Evolutionary conservation across 495 filamentous ascomycete species (phyloP).

Genomic region (Amphirosellinia nigrospora): DNA sequence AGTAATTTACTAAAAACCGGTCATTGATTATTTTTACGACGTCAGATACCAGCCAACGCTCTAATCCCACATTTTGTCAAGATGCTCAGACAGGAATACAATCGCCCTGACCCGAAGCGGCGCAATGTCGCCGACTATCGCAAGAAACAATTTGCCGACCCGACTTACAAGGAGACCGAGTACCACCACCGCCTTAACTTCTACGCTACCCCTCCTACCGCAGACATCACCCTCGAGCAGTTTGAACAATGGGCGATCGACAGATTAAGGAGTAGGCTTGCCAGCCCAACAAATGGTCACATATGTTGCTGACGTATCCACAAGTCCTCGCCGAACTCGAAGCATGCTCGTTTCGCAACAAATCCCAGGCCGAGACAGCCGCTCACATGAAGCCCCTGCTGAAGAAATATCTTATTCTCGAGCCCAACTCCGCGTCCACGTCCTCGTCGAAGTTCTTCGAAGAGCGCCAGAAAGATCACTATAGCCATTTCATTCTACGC

Average conservation of each 20-base stretch:
- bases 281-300: background rate
- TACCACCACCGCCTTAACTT: slow-evolving; percentile 92
- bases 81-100: slow-evolving; percentile 76
- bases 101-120: slow-evolving; percentile 81
- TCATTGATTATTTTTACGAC: background rate
- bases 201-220: slow-evolving; percentile 85
- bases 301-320: slow-evolving; percentile 27
- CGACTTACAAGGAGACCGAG: slow-evolving; percentile 71
- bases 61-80: slow-evolving; percentile 31
- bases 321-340: slow-evolving; percentile 93
- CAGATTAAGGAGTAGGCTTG: slow-evolving; percentile 69
- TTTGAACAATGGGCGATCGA: slow-evolving; percentile 99
- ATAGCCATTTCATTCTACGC: slow-evolving; percentile 95
- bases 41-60: background rate
- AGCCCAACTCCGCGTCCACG: slow-evolving; percentile 74
- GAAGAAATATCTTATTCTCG: slow-evolving; percentile 84
- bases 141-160: slow-evolving; percentile 82
- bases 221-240: slow-evolving; percentile 94
- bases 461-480: slow-evolving; percentile 95
- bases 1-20: background rate
- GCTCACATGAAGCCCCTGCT: slow-evolving; percentile 80
- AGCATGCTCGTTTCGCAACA: slow-evolving; percentile 94
- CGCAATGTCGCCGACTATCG: slow-evolving; percentile 75
- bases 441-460: slow-evolving; percentile 60
- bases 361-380: slow-evolving; percentile 75